phyloP scores from a whole-genome alignment of 345 rosid species.

The Populus pruinosa region DNA sequence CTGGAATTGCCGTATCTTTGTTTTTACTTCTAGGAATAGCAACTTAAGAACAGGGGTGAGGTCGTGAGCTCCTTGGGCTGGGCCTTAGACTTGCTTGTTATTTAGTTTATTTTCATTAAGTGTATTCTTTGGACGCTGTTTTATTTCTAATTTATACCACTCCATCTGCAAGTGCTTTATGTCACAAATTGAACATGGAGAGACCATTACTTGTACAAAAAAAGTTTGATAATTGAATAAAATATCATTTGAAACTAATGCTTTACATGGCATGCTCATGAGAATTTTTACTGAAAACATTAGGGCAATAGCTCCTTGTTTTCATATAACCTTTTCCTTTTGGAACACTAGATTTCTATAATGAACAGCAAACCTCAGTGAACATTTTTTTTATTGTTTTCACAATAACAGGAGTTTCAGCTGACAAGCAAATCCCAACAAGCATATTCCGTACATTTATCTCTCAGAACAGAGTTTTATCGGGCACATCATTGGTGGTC shows the following conservation, averaged over 20 bases:
- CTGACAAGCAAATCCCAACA: background rate
- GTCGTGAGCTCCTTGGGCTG: background rate
- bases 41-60: too few species aligned
- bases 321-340: background rate
- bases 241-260: too few species aligned
- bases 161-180: background rate
- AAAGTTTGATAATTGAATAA: too few species aligned
- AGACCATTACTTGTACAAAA: too few species aligned
- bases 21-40: too few species aligned
- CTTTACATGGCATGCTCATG: too few species aligned
- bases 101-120: background rate
- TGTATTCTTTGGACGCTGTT: background rate
- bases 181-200: too few species aligned
- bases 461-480: background rate
- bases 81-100: background rate
- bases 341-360: background rate
- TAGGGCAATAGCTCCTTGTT: too few species aligned
- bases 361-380: background rate
- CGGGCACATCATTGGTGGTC: background rate
- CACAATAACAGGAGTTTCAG: background rate
- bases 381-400: background rate
- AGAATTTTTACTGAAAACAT: too few species aligned
- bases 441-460: background rate
- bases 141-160: background rate
- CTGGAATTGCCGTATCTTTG: too few species aligned